Evolutionary conservation across 2,329 filamentous ascomycete species (phyloP).

Genomic region (Aspergillus oerlinghausenensis): DNA sequence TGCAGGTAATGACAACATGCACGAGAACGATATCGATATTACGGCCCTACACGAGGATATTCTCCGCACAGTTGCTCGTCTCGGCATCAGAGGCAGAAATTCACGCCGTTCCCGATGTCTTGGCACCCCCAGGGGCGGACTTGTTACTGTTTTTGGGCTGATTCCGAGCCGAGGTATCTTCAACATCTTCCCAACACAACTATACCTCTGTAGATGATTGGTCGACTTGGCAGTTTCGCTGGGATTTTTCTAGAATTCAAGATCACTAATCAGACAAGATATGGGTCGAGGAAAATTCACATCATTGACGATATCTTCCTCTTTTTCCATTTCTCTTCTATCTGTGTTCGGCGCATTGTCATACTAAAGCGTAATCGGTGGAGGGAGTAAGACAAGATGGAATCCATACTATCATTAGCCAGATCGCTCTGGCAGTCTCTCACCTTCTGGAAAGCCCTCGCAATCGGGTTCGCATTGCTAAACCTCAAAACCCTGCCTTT

Average conservation of each 20-base stretch:
- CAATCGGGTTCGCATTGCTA: conserved; percentile 21
- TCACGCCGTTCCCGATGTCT: not conserved
- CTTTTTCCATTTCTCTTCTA: not conserved
- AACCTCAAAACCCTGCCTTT: conserved; percentile 27
- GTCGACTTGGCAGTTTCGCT: not conserved
- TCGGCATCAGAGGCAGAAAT: no score
- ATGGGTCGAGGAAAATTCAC: not conserved
- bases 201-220: not conserved
- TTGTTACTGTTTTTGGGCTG: not conserved
- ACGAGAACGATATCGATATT: no score
- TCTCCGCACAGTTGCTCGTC: no score
- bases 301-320: not conserved
- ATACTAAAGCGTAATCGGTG: not conserved
- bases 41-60: no score
- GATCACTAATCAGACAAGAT: not conserved
- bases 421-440: conserved; percentile 10
- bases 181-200: not conserved
- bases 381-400: conserved; percentile 1
- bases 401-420: conserved; percentile 8
- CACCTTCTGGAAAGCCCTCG: conserved; percentile 20
- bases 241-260: not conserved
- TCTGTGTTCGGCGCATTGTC: not conserved
- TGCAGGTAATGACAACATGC: no score
- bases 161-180: not conserved
- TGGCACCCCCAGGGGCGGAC: not conserved